phyloP scores from a whole-genome alignment of 2,329 filamentous ascomycete species.

The Lachnellula cervina region DNA sequence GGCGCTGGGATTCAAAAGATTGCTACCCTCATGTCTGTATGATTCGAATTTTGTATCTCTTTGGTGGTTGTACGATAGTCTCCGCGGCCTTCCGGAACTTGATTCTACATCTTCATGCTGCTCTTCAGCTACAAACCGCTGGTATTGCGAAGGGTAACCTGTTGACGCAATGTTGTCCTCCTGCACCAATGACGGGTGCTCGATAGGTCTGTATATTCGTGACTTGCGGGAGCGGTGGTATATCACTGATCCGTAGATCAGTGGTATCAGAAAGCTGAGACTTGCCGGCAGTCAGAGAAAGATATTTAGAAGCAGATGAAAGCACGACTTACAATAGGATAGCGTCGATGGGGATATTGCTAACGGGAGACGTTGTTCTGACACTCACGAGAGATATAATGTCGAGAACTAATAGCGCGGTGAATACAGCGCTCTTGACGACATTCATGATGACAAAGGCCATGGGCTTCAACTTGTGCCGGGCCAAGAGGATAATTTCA shows the following conservation, averaged over 20 bases:
- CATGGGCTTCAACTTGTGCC: constrained; percentile 19
- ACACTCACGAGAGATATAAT: constrained; percentile 11
- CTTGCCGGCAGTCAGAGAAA: constrained; percentile 7
- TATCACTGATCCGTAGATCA: constrained; percentile 25
- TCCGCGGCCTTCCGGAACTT: neutral
- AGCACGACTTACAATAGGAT: constrained; percentile 16
- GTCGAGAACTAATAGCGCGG: constrained; percentile 12
- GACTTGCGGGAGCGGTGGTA: constrained; percentile 14
- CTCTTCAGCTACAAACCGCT: neutral
- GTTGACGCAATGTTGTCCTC: neutral
- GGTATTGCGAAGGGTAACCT: neutral
- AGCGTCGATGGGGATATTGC: constrained; percentile 13
- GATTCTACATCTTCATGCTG: constrained; percentile 4
- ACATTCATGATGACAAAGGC: constrained; percentile 22
- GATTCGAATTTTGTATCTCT: constrained; percentile 20
- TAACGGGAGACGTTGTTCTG: constrained; percentile 3
- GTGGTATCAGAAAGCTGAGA: constrained; percentile 21
- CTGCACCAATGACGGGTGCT: constrained; percentile 1
- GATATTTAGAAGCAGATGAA: neutral
- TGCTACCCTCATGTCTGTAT: constrained; percentile 9
- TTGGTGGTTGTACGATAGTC: constrained; percentile 19
- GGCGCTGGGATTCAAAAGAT: neutral
- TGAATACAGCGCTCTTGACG: constrained; percentile 20
- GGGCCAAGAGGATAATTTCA: constrained; percentile 24
- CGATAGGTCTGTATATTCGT: constrained; percentile 8